Evolutionary conservation across 192 early-diverging fungal species (phyloP).

Genomic region (Podila verticillata): DNA sequence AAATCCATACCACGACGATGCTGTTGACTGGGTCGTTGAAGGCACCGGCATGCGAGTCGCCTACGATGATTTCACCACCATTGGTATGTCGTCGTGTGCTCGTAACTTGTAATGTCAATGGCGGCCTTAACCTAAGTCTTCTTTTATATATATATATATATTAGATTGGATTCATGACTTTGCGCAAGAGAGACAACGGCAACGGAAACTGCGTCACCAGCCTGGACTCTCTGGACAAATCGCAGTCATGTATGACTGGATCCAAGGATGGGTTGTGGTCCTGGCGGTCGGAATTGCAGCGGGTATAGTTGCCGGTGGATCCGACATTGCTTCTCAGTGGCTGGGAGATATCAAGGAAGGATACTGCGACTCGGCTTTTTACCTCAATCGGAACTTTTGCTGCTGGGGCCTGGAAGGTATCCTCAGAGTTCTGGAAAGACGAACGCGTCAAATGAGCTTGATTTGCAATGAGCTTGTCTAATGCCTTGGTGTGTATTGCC

Average conservation of each 20-base stretch:
- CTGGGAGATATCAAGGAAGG: conserved; percentile 87
- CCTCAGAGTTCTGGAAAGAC: background rate
- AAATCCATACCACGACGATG: conserved; percentile 51
- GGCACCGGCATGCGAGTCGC: conserved; percentile 57
- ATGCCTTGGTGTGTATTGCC: no score
- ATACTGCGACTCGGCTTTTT: conserved; percentile 81
- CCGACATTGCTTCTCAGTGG: conserved; percentile 83
- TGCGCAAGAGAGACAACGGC: conserved; percentile 81
- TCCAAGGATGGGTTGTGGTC: conserved; percentile 90
- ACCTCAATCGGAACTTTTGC: conserved; percentile 80
- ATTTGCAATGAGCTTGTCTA: no score
- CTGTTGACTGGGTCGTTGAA: conserved; percentile 54
- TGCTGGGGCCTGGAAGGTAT: conserved; percentile 74
- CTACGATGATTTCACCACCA: conserved; percentile 72
- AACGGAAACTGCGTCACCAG: conserved; percentile 62
- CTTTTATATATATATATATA: background rate
- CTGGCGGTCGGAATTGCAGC: conserved; percentile 67
- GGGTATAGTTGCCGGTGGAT: conserved; percentile 72
- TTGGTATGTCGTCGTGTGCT: conserved; percentile 26
- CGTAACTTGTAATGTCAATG: background rate
- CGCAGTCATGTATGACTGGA: conserved; percentile 73
- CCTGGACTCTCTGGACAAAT: conserved; percentile 70
- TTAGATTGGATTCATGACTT: conserved; percentile 94
- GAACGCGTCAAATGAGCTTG: background rate
- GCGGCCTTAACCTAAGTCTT: background rate